Conservation (phyloP, 2,329 filamentous ascomycete genomes). For the Coniella vitis region DNA sequence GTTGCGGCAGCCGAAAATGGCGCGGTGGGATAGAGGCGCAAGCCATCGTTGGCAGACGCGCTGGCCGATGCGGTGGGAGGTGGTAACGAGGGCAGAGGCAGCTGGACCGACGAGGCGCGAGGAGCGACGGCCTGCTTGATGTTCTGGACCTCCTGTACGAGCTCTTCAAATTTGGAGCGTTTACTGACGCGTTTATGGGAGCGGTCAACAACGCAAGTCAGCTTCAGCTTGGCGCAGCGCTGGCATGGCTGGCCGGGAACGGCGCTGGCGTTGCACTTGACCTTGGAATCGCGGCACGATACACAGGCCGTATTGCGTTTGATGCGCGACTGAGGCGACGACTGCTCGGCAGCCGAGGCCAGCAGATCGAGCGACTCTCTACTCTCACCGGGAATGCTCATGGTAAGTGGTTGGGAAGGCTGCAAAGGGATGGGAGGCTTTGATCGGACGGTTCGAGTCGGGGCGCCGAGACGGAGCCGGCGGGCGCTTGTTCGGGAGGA, state of each 20-base stretch:
- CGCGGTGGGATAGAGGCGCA: slow-evolving; percentile 6
- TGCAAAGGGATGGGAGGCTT: neutral
- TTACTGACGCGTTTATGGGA: slow-evolving; percentile 40
- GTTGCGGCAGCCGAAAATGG: slow-evolving; percentile 7
- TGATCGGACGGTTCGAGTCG: neutral
- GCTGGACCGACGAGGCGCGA: slow-evolving; percentile 9
- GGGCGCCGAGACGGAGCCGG: slow-evolving; percentile 5
- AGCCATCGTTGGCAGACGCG: neutral
- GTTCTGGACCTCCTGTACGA: slow-evolving; percentile 47
- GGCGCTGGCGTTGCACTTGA: slow-evolving; percentile 36
- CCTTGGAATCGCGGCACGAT: slow-evolving; percentile 25
- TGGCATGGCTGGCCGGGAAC: slow-evolving; percentile 35
- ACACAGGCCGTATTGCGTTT: slow-evolving; percentile 17
- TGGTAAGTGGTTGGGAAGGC: neutral
- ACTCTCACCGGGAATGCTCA: slow-evolving; percentile 11
- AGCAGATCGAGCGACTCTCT: slow-evolving; percentile 15
- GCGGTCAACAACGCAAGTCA: slow-evolving; percentile 40
- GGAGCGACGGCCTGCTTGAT: slow-evolving; percentile 45
- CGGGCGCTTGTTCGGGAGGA: neutral
- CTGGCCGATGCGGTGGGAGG: slow-evolving; percentile 10
- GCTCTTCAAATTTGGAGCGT: slow-evolving; percentile 47
- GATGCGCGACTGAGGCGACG: slow-evolving; percentile 14
- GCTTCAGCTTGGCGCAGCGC: slow-evolving; percentile 36
- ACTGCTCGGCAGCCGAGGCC: slow-evolving; percentile 17
- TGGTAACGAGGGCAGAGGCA: slow-evolving; percentile 15